Conservation (phyloP, 208 protist genomes). For the Wallacemonas collosoma region DNA sequence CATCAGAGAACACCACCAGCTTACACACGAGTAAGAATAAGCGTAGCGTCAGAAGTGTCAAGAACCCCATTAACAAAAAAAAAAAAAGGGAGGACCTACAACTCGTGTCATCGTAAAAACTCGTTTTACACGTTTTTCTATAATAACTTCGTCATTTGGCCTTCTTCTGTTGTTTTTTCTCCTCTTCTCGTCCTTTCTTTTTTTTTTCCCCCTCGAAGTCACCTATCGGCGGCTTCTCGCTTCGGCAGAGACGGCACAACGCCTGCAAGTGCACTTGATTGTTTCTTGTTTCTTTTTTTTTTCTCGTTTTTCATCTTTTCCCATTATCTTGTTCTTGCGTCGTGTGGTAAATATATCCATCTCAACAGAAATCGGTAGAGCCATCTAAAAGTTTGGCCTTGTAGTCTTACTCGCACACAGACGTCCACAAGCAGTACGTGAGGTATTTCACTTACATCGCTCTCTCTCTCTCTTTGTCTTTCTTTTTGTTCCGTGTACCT, state of each 20-base stretch:
- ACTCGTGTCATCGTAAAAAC: too few species aligned
- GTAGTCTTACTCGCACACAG: too few species aligned
- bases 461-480: conserved; percentile 13
- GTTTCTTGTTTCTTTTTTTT: conserved; percentile 2
- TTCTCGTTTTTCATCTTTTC: conserved; percentile 12
- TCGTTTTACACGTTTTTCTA: too few species aligned
- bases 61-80: too few species aligned
- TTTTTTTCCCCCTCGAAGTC: conserved; percentile 1
- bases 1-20: too few species aligned
- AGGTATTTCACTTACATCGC: not conserved
- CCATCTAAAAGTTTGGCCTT: too few species aligned
- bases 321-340: not conserved
- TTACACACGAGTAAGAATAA: too few species aligned
- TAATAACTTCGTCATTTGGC: not conserved
- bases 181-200: not conserved
- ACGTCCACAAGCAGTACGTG: too few species aligned
- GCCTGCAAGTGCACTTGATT: conserved; percentile 1
- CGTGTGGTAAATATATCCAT: too few species aligned
- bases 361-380: too few species aligned
- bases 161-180: conserved; percentile 10
- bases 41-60: too few species aligned
- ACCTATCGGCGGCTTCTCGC: not conserved
- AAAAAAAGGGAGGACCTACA: too few species aligned
- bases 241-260: not conserved
- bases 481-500: not conserved